A percentile compares a stretch with the other conserved stretches of the same genome.
phyloP scores from a whole-genome alignment of 2,329 filamentous ascomycete species.

The Fusarium sarcochroum region DNA sequence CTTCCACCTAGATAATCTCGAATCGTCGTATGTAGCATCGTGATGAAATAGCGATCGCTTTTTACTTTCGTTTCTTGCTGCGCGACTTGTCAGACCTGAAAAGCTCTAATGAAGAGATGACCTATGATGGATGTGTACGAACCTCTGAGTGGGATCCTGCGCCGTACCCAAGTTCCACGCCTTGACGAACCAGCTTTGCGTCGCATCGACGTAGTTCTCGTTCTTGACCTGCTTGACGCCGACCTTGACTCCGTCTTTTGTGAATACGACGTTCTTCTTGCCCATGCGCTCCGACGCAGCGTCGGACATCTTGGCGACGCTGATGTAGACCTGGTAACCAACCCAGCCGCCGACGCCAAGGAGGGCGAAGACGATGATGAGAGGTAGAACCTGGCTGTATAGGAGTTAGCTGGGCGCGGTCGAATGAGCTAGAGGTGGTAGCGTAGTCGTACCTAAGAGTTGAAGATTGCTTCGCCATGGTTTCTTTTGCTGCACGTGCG shows the following conservation, averaged over 20 bases:
- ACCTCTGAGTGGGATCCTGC: constrained; percentile 38
- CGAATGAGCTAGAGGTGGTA: not conserved
- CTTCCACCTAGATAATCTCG: constrained; percentile 1
- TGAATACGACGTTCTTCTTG: constrained; percentile 81
- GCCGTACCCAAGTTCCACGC: constrained; percentile 71
- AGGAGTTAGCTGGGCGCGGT: constrained; percentile 13
- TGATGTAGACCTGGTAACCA: constrained; percentile 80
- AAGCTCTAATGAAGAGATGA: too few species aligned
- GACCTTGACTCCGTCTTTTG: constrained; percentile 80
- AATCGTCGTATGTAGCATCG: constrained; percentile 6
- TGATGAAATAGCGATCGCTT: not conserved
- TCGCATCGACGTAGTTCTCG: constrained; percentile 81
- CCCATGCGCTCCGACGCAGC: constrained; percentile 78
- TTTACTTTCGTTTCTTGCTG: constrained; percentile 47
- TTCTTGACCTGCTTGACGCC: constrained; percentile 77
- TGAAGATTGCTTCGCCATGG: constrained; percentile 44
- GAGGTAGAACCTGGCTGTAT: constrained; percentile 73
- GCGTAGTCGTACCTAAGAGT: constrained; percentile 39
- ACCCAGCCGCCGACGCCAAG: constrained; percentile 73
- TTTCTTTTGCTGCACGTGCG: constrained; percentile 17
- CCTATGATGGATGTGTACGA: constrained; percentile 7
- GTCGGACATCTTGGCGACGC: constrained; percentile 74
- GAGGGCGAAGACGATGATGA: constrained; percentile 76
- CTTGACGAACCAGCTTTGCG: constrained; percentile 77
- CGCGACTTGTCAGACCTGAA: constrained; percentile 23